Percentiles rank a stretch among this genome's conserved stretches.
Evolutionary conservation across 1,284 basidiomycete genomes (phyloP).

Genomic region (Xerocomus minutiporus): DNA sequence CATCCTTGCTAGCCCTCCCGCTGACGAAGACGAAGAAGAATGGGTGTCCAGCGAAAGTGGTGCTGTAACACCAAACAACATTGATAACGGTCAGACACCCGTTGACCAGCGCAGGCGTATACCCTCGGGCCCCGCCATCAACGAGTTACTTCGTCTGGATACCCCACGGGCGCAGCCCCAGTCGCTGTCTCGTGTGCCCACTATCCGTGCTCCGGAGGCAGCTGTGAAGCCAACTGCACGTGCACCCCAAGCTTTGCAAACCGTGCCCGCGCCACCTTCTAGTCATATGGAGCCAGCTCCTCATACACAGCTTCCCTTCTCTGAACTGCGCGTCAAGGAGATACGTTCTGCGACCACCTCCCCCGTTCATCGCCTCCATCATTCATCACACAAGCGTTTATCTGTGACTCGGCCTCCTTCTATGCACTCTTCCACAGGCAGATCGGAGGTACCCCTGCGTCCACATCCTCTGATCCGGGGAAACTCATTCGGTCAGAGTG

Average conservation of each 20-base stretch:
- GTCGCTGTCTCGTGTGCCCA: constrained; percentile 34
- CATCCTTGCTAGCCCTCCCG: constrained; percentile 49
- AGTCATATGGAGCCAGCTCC: constrained; percentile 11
- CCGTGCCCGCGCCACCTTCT: constrained; percentile 12
- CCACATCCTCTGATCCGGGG: constrained; percentile 74
- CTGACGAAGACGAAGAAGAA: constrained; percentile 61
- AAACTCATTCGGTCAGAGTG: constrained; percentile 51
- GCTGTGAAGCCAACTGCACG: constrained; percentile 25
- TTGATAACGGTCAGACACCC: constrained; percentile 38
- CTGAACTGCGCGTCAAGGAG: constrained; percentile 25
- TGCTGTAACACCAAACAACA: constrained; percentile 56
- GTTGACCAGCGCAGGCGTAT: constrained; percentile 26
- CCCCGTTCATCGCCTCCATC: constrained; percentile 34
- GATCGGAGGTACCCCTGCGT: constrained; percentile 41
- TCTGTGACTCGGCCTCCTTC: constrained; percentile 59
- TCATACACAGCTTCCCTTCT: constrained; percentile 18
- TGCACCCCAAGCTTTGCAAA: constrained; percentile 20
- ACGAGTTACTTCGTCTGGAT: constrained; percentile 27
- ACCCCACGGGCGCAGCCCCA: constrained; percentile 28
- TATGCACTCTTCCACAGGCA: constrained; percentile 48
- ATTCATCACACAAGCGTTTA: constrained; percentile 29
- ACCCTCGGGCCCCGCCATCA: constrained; percentile 9
- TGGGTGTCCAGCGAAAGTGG: constrained; percentile 76
- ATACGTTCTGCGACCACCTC: constrained; percentile 43
- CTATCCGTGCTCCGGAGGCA: constrained; percentile 31